Evolutionary conservation across 169 alveolate species (phyloP), one percentile per base, ranked within the genome.

Genomic region (Plasmodium reichenowi): DNA sequence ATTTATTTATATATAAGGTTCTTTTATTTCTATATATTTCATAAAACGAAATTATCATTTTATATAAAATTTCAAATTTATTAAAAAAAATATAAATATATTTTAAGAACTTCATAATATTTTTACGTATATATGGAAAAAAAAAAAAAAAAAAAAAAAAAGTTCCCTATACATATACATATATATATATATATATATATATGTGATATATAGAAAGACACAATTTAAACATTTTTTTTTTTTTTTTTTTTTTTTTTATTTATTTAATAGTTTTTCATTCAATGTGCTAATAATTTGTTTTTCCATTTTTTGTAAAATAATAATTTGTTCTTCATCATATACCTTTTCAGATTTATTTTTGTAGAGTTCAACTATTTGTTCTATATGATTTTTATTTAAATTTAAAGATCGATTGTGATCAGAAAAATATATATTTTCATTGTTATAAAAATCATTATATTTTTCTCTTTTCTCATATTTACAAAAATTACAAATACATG

Each of bases 401-500:
- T 15, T 20, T 8, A 9, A 68, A 43, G 24, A 12, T 45, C 24
- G 20, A 47, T 45, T 59, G 9, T 13, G n/a, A 59, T 59, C 2
- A 32, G 45, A 32, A 32, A 5, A 32, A 32, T 32, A 32, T 32
- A 32, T 32, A 32, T 32, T 4, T 32, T 32, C 9, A 32, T 32
- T 32, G 45, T 32, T 32, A 32, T 32, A 32, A 7, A 32, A 62
- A 62, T 15, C 13, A 32, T 32, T 32, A 32, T 32, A 32, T 32
- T 32, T 32, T 32, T 32, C 45, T 32, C 1, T 7, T 43, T 68
- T 3, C 22, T 64, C 0, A 32, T 4, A 5, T 5, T 17, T 20
- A 72, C 88, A 76, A 15, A 52, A 63, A 12, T 10, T 48, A 68
- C 88, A 76, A 47, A 63, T 20, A 26, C 88, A 76, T 74, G 15